Base-by-base conservation (phyloP, 371 early-diverging fungal genomes). In the Coemansia sp. region DNA sequence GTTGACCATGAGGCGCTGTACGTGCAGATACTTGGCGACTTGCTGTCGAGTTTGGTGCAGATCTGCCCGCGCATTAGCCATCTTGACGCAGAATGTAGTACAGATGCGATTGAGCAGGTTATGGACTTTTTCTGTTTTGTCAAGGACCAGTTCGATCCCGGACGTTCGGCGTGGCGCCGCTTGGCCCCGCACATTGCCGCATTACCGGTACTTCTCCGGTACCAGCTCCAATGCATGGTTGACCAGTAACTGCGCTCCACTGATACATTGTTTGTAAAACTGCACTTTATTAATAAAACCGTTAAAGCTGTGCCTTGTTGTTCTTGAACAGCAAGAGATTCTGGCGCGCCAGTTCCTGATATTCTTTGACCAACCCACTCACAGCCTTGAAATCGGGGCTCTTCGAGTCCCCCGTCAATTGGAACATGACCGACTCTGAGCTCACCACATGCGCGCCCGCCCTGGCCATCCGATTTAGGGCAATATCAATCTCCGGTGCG, bases 401-500 rank as follows among this genome's bases (percentile, higher is more conserved):
- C 41, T 83, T 83, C 15, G 95, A 85, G 78, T 96, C 95, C 13
- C 83, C 82, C n/a, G 93, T 70, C 21, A 97, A 79, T 83, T 94
- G 92, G 86, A 97, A 96, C 58, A 97, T 74, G n/a, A 93, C 80
- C 12, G 94, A 91, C 65, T 97, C 98, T 12, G 94, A 93, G 6
- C 91, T 91, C 19, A 92, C 89, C 24, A 97, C 83, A 51, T 75
- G 78, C 19, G 92, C 94, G 9, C 96, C 96, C 15, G 88, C 90
- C 13, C 82, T 73, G 51, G 81, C 78, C 86, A 95, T 83, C 19
- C 93, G 84, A 87, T 90, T 80, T 65, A 96, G 63, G 0, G 96
- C 95, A 69, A 94, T 86, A n/a, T 85, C 83, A 67, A 91, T 89
- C 79, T 97, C 97, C 9, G 87, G 88, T 28, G 75, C 66, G 73